Percentiles rank a stretch among this genome's conserved stretches.
Evolutionary conservation across 2,329 filamentous ascomycete species (phyloP).

Genomic region (Clonostachys rosea): DNA sequence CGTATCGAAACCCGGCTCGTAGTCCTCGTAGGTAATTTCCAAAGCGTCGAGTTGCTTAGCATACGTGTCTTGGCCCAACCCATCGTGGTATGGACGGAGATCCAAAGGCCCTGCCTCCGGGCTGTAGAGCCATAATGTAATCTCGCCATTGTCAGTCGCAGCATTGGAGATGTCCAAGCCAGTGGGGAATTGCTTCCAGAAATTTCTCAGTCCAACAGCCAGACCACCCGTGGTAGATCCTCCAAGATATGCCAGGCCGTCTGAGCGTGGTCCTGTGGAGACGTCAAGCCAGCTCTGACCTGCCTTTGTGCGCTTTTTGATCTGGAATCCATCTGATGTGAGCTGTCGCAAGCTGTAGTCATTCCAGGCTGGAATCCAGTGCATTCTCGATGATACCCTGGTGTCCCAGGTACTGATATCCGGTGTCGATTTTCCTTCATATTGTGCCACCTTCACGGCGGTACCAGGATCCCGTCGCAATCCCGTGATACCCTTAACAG

Average conservation of each 20-base stretch:
- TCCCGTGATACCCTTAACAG: slow-evolving; percentile 55
- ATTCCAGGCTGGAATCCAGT: slow-evolving; percentile 53
- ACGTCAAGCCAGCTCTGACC: slow-evolving; percentile 54
- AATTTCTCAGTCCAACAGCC: slow-evolving; percentile 51
- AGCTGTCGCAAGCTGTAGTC: slow-evolving; percentile 52
- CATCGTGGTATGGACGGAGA: slow-evolving; percentile 51
- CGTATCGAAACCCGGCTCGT: slow-evolving; percentile 47
- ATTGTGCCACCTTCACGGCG: slow-evolving; percentile 44
- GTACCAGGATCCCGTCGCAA: slow-evolving; percentile 47
- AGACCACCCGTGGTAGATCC: slow-evolving; percentile 51
- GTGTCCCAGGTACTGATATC: slow-evolving; percentile 35
- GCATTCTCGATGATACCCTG: slow-evolving; percentile 33
- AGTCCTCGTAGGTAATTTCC: slow-evolving; percentile 60
- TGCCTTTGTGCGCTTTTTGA: slow-evolving; percentile 53
- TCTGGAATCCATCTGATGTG: slow-evolving; percentile 53
- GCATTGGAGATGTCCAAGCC: slow-evolving; percentile 49
- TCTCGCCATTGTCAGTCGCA: slow-evolving; percentile 36
- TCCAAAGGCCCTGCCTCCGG: slow-evolving; percentile 51
- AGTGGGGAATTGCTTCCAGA: slow-evolving; percentile 60
- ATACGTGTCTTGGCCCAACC: slow-evolving; percentile 49
- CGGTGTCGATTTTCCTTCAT: slow-evolving; percentile 35
- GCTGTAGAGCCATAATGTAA: slow-evolving; percentile 58
- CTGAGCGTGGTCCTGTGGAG: slow-evolving; percentile 46
- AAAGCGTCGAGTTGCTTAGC: slow-evolving; percentile 54
- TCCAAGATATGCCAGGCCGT: slow-evolving; percentile 53